Conservation (phyloP, 2,329 filamentous ascomycete species). For the Arthrinium puccinioides region DNA sequence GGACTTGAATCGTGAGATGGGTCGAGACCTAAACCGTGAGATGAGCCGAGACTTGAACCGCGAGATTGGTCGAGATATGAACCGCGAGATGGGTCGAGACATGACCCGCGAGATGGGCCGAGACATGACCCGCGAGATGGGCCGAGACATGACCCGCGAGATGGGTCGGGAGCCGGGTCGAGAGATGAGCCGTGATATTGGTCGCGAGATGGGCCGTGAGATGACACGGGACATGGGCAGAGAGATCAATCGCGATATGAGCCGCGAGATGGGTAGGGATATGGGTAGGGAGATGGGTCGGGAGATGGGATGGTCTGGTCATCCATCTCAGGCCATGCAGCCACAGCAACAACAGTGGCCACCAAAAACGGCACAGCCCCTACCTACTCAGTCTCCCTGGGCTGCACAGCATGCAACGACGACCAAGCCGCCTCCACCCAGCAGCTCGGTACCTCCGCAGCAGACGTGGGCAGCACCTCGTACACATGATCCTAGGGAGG, state of each 20-base stretch:
- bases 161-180: slow-evolving; percentile 1
- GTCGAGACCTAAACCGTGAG: not conserved
- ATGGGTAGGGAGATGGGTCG: slow-evolving; percentile 10
- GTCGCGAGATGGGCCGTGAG: not conserved
- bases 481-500: slow-evolving; percentile 18
- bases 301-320: slow-evolving; percentile 27
- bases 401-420: slow-evolving; percentile 28
- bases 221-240: not conserved
- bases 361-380: slow-evolving; percentile 25
- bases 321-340: slow-evolving; percentile 17
- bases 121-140: not conserved
- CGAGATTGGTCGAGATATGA: not conserved
- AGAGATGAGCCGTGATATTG: slow-evolving; percentile 3
- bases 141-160: slow-evolving; percentile 2
- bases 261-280: not conserved
- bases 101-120: not conserved
- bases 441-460: slow-evolving; percentile 24
- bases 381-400: slow-evolving; percentile 29
- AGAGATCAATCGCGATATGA: not conserved
- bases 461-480: slow-evolving; percentile 26
- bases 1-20: not conserved
- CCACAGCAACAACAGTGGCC: slow-evolving; percentile 20
- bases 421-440: slow-evolving; percentile 27
- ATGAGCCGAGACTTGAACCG: not conserved
- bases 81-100: not conserved